These are phyloP conservation scores for Colletotrichum sp. DNA, from an alignment of 2,329 filamentous ascomycete genomes.

Conservation along the genomic window DNA sequence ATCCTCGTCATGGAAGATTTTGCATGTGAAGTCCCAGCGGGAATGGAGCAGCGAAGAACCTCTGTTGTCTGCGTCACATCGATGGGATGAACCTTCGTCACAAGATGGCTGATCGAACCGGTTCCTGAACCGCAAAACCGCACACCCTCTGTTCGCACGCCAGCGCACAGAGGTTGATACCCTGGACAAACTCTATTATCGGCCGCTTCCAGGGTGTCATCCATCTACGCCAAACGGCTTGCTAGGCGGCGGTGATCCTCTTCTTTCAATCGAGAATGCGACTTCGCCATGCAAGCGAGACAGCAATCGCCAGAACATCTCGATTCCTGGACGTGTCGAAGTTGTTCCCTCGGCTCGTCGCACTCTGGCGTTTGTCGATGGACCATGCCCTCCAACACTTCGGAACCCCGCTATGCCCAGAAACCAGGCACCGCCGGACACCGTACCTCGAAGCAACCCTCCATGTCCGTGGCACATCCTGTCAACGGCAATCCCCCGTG, in stretches of 20 bases:
- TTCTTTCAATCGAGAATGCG: neutral
- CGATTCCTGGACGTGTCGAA: neutral
- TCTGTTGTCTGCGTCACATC: neutral
- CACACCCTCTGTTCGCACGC: neutral
- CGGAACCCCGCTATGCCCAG: neutral
- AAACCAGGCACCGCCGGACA: neutral
- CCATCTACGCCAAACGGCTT: neutral
- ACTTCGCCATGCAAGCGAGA: neutral
- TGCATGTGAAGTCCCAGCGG: slow-evolving; percentile 1
- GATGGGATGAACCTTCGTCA: slow-evolving; percentile 1
- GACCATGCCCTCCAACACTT: neutral
- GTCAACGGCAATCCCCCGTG: neutral
- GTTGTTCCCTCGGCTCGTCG: neutral
- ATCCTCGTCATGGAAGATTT: neutral
- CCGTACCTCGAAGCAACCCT: neutral
- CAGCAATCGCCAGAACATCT: neutral
- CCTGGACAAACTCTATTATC: neutral
- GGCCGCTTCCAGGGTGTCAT: neutral
- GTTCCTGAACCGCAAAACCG: neutral
- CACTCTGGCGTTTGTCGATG: neutral
- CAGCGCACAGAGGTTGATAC: neutral
- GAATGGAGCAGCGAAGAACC: neutral
- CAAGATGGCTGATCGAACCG: neutral
- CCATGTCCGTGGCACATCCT: neutral
- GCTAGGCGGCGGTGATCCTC: neutral